phyloP scores from a whole-genome alignment of 768 basidiomycete species.

The Serendipita sp. region DNA sequence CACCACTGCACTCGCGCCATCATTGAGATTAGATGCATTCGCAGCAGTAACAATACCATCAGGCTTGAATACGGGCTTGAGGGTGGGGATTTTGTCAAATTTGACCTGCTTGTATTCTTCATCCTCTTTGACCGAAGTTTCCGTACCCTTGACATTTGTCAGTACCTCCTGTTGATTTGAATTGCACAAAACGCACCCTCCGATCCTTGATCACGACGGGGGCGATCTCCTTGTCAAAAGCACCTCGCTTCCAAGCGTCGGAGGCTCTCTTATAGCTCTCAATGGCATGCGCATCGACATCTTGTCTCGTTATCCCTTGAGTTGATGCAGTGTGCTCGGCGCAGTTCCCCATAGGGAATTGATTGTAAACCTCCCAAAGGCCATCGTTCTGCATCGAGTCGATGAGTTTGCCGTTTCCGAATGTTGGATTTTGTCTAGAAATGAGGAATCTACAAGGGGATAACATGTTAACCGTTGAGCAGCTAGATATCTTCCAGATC shows the following conservation, averaged over 20 bases:
- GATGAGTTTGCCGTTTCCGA: conserved; percentile 74
- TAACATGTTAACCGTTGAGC: not conserved
- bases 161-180: not conserved
- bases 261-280: conserved; percentile 91
- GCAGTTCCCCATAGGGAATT: conserved; percentile 97
- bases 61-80: conserved; percentile 75
- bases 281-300: conserved; percentile 80
- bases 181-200: not conserved
- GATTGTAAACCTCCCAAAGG: conserved; percentile 93
- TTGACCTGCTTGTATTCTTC: conserved; percentile 97
- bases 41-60: conserved; percentile 89
- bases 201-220: conserved; percentile 72
- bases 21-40: conserved; percentile 88
- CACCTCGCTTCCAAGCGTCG: conserved; percentile 74
- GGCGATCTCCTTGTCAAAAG: conserved; percentile 74
- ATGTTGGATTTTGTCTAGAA: conserved; percentile 63
- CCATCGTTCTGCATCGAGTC: conserved; percentile 88
- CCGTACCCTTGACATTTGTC: conserved; percentile 54
- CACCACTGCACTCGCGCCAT: conserved; percentile 90
- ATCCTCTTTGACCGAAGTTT: conserved; percentile 78
- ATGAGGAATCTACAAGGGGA: conserved; percentile 50
- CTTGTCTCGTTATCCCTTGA: conserved; percentile 66
- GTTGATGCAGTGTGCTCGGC: conserved; percentile 76
- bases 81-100: conserved; percentile 69
- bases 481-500: not conserved